Conservation (phyloP, 495 filamentous ascomycete genomes). For the Penicillium longicatenatum region DNA sequence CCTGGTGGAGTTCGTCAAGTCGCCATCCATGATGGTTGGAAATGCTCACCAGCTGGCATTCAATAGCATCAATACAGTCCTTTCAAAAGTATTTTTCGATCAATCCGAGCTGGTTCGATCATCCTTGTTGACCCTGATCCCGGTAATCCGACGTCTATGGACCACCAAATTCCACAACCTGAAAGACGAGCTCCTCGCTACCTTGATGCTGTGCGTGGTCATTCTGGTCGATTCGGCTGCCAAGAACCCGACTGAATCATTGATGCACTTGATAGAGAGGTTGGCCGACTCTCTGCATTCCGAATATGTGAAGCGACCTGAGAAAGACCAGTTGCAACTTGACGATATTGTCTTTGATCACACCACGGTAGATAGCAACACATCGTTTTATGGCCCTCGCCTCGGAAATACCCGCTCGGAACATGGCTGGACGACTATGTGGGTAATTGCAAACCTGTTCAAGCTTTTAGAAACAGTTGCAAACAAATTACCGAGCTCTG, state of each 20-base stretch:
- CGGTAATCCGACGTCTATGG: constrained; percentile 75
- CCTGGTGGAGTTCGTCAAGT: constrained; percentile 63
- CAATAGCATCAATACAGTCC: constrained; percentile 70
- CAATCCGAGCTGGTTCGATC: constrained; percentile 61
- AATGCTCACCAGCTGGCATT: constrained; percentile 71
- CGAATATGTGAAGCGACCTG: constrained; percentile 72
- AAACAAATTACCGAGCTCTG: constrained; percentile 12
- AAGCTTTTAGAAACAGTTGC: constrained; percentile 32
- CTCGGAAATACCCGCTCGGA: constrained; percentile 46
- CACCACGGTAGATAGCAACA: constrained; percentile 17
- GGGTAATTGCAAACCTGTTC: constrained; percentile 40
- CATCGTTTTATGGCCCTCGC: constrained; percentile 41
- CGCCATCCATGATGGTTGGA: constrained; percentile 55
- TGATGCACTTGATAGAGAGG: constrained; percentile 45
- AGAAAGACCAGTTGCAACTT: constrained; percentile 71
- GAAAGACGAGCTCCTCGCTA: constrained; percentile 72
- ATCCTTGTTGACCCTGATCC: constrained; percentile 61
- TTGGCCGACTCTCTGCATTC: constrained; percentile 63
- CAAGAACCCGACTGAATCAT: constrained; percentile 31
- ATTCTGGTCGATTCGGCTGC: constrained; percentile 31
- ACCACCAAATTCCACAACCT: constrained; percentile 57
- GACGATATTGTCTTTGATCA: constrained; percentile 67
- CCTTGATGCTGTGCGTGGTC: constrained; percentile 61
- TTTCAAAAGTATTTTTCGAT: constrained; percentile 66
- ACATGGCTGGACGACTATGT: constrained; percentile 50